These are phyloP conservation scores for Suillus subalutaceus DNA, from an alignment of 768 basidiomycete species.

Conservation along the genomic window DNA sequence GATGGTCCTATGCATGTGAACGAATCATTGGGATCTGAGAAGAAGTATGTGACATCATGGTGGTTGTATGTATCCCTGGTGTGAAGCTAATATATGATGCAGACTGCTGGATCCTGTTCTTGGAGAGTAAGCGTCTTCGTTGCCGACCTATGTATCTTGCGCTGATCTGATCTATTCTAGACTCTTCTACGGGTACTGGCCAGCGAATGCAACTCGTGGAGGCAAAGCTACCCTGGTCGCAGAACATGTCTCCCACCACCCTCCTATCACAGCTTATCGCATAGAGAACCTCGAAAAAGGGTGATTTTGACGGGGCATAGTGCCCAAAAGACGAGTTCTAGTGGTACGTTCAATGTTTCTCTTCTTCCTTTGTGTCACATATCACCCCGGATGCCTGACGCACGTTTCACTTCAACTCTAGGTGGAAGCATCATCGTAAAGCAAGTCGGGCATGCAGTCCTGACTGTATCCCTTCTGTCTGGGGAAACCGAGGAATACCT, in stretches of 20 bases:
- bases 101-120: slow-evolving; percentile 96
- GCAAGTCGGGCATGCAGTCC: too few relatives aligned
- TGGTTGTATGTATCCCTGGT: not conserved
- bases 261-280: slow-evolving; percentile 84
- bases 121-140: slow-evolving; percentile 64
- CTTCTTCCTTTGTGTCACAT: not conserved
- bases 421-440: too few relatives aligned
- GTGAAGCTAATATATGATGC: slow-evolving; percentile 16
- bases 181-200: slow-evolving; percentile 90
- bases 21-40: slow-evolving; percentile 95
- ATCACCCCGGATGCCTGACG: too few relatives aligned
- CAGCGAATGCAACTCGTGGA: slow-evolving; percentile 61
- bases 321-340: slow-evolving; percentile 96
- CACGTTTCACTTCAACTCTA: too few relatives aligned
- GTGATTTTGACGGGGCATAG: too few relatives aligned
- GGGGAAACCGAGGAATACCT: too few relatives aligned
- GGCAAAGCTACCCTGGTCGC: slow-evolving; percentile 85
- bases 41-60: slow-evolving; percentile 76
- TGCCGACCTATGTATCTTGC: not conserved
- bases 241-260: slow-evolving; percentile 97
- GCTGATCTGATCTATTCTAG: slow-evolving; percentile 36
- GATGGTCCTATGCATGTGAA: slow-evolving; percentile 40
- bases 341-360: slow-evolving; percentile 46
- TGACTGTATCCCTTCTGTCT: too few relatives aligned
- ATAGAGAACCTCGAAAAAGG: slow-evolving; percentile 83